A percentile compares a stretch with the other conserved stretches of the same genome.
Evolutionary conservation across 1,139 yeast species (phyloP).

Genomic region (Pneumocystis murina): DNA sequence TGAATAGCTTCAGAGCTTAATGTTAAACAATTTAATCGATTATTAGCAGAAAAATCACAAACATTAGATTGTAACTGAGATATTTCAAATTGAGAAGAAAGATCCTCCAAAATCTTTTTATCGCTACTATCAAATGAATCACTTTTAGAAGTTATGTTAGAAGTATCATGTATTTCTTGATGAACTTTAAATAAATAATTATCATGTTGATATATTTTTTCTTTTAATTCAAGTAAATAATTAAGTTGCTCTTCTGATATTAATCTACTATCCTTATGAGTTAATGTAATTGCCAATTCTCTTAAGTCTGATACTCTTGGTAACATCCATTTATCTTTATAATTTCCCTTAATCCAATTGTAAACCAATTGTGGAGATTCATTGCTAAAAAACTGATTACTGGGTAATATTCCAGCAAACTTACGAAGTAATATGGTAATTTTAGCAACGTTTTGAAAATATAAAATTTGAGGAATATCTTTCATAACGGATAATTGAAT

Average conservation of each 20-base stretch:
- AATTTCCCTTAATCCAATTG: neutral
- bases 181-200: neutral
- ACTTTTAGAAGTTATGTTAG: neutral
- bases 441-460: neutral
- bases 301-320: neutral
- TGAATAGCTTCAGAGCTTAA: neutral
- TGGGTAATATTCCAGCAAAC: neutral
- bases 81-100: neutral
- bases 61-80: neutral
- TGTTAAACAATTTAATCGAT: neutral
- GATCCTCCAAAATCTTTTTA: neutral
- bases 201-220: neutral
- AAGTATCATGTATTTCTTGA: neutral
- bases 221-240: neutral
- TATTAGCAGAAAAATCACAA: neutral
- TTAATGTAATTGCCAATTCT: neutral
- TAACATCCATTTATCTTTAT: neutral
- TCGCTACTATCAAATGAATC: neutral
- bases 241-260: neutral
- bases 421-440: neutral
- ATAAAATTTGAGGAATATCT: neutral
- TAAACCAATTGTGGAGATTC: neutral
- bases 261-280: neutral
- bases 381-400: neutral
- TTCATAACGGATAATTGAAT: neutral